Evolutionary conservation across 208 protist species (phyloP).

Genomic region (Crithidia expoeki): DNA sequence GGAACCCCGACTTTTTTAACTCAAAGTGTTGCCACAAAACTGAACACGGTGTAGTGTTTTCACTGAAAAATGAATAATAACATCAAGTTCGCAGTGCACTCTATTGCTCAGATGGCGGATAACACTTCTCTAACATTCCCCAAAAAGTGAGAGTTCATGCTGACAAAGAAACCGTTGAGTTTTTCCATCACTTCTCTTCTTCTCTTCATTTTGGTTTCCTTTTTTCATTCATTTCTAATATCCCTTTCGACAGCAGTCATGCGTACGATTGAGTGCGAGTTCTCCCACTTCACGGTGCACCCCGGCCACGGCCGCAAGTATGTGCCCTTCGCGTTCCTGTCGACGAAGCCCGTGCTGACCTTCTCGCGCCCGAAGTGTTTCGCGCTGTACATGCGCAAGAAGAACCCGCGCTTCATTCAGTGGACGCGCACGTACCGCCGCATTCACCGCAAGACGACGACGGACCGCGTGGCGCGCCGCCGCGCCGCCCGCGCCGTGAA

Average conservation of each 20-base stretch:
- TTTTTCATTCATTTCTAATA: slow-evolving; percentile 13
- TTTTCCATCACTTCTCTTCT: not conserved
- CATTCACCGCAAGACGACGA: slow-evolving; percentile 92
- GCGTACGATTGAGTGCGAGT: slow-evolving; percentile 93
- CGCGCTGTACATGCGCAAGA: slow-evolving; percentile 94
- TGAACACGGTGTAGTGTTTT: too few species aligned
- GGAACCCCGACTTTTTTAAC: too few species aligned
- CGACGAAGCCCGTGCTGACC: slow-evolving; percentile 94
- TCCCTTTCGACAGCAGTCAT: slow-evolving; percentile 47
- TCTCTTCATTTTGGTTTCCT: slow-evolving; percentile 15
- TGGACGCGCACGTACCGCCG: slow-evolving; percentile 95
- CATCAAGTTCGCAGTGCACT: too few species aligned
- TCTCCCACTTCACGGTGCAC: slow-evolving; percentile 93
- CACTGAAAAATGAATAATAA: too few species aligned
- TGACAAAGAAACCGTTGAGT: too few species aligned
- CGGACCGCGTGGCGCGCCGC: slow-evolving; percentile 83
- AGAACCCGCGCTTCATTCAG: slow-evolving; percentile 93
- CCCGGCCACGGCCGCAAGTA: slow-evolving; percentile 94
- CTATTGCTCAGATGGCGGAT: too few species aligned
- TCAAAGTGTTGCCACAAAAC: too few species aligned
- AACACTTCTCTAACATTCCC: too few species aligned
- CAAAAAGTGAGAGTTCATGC: too few species aligned
- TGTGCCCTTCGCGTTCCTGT: slow-evolving; percentile 93
- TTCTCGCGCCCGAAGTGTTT: slow-evolving; percentile 92
- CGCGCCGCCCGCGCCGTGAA: slow-evolving; percentile 77